These are phyloP conservation scores for Cystobasidiopsis lactophilus DNA, from an alignment of 768 basidiomycete genomes.

Conservation along the genomic window DNA sequence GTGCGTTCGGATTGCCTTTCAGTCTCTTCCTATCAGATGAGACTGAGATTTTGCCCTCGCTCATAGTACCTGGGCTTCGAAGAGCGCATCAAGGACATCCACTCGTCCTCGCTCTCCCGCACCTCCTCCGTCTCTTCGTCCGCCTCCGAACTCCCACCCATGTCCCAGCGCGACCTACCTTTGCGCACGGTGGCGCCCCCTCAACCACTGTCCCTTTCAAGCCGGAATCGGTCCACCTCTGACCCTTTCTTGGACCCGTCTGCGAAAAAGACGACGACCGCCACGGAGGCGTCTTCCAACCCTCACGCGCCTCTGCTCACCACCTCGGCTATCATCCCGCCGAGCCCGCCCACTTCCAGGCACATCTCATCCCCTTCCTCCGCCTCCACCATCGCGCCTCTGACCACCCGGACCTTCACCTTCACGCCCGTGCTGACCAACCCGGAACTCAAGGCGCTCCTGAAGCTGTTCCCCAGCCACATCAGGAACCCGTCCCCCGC, in stretches of 20 bases:
- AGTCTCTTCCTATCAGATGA: too few species aligned
- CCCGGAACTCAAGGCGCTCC: conserved; percentile 11
- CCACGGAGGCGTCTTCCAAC: neutral
- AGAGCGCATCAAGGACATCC: conserved; percentile 2
- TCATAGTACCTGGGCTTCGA: conserved; percentile 4
- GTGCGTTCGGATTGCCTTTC: conserved; percentile 4
- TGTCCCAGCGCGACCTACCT: neutral
- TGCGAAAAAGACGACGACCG: too few species aligned
- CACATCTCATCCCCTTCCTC: neutral
- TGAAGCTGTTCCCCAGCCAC: conserved; percentile 11
- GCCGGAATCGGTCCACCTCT: neutral
- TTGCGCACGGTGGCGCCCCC: neutral
- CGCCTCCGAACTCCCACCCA: neutral
- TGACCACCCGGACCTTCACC: conserved; percentile 11
- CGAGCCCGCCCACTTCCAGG: neutral
- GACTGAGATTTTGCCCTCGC: too few species aligned
- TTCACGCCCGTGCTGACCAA: conserved; percentile 12
- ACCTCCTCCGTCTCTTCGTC: conserved; percentile 1
- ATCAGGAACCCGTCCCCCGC: neutral
- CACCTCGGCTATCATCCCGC: neutral
- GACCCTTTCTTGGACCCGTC: conserved; percentile 3
- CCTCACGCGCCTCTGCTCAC: neutral
- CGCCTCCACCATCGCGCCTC: neutral
- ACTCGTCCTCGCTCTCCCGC: neutral
- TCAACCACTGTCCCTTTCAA: neutral